Conservation (phyloP, 2,329 filamentous ascomycete genomes). For the Diaporthe vexans region DNA sequence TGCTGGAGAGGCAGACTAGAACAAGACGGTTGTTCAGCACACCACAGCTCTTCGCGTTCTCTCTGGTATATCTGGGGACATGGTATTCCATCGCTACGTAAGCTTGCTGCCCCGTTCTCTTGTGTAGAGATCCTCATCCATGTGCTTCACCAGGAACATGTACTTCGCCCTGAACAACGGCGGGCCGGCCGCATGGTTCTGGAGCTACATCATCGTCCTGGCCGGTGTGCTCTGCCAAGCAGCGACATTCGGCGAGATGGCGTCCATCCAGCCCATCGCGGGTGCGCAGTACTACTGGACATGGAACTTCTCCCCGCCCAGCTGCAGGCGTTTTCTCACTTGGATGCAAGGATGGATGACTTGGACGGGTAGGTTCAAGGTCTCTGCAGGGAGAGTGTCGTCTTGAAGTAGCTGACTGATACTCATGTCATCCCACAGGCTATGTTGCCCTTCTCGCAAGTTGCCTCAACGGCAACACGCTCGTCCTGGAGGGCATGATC, state of each 20-base stretch:
- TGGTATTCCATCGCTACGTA: slow-evolving; percentile 26
- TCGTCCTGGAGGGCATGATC: slow-evolving; percentile 39
- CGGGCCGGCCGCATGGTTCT: slow-evolving; percentile 49
- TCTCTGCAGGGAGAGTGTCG: no score
- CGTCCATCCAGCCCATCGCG: slow-evolving; percentile 55
- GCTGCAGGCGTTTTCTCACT: slow-evolving; percentile 25
- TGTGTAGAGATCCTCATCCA: background rate
- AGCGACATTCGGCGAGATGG: slow-evolving; percentile 55
- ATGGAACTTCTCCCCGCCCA: slow-evolving; percentile 38
- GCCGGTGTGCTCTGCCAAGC: slow-evolving; percentile 49
- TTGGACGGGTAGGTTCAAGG: slow-evolving; percentile 55
- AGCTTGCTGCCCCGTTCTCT: background rate
- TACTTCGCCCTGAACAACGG: slow-evolving; percentile 50
- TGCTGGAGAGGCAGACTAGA: slow-evolving; percentile 18
- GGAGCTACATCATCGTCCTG: slow-evolving; percentile 49
- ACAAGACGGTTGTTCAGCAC: slow-evolving; percentile 33
- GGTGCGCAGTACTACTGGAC: slow-evolving; percentile 60
- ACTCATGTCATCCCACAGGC: slow-evolving; percentile 42
- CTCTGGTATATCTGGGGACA: slow-evolving; percentile 30
- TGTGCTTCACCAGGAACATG: slow-evolving; percentile 34
- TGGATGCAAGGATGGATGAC: slow-evolving; percentile 54
- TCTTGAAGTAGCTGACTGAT: background rate
- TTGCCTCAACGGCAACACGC: slow-evolving; percentile 48
- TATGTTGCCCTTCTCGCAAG: slow-evolving; percentile 54
- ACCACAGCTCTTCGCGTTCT: slow-evolving; percentile 36